Evolutionary conservation across 1,139 yeast genomes (phyloP).

Genomic region (Sugiyamaella paludigena): DNA sequence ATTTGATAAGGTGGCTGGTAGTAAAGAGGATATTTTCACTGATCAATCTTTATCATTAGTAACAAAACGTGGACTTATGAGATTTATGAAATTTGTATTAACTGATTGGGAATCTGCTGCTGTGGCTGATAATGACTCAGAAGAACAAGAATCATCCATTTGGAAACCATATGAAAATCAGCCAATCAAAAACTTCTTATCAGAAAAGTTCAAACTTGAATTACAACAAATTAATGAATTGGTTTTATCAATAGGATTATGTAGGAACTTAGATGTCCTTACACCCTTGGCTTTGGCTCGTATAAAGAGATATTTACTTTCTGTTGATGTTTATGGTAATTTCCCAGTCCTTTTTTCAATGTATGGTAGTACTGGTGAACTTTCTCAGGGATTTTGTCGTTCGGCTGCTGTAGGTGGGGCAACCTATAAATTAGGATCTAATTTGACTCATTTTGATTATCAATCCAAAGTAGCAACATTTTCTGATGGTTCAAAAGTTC

Average conservation of each 20-base stretch:
- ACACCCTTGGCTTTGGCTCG: slow-evolving; percentile 76
- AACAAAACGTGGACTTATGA: slow-evolving; percentile 85
- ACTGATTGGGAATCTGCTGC: slow-evolving; percentile 51
- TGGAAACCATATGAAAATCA: slow-evolving; percentile 56
- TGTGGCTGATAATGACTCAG: slow-evolving; percentile 16
- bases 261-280: slow-evolving; percentile 55
- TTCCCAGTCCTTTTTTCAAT: slow-evolving; percentile 91
- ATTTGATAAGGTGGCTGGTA: slow-evolving; percentile 74
- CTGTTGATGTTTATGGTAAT: slow-evolving; percentile 91
- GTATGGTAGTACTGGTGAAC: slow-evolving; percentile 95
- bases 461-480: slow-evolving; percentile 63
- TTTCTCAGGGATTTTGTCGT: slow-evolving; percentile 95
- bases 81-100: slow-evolving; percentile 83
- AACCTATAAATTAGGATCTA: slow-evolving; percentile 62
- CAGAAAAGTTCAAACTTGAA: slow-evolving; percentile 65
- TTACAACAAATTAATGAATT: slow-evolving; percentile 76
- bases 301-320: slow-evolving; percentile 75
- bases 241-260: slow-evolving; percentile 80
- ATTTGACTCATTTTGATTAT: slow-evolving; percentile 61
- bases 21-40: slow-evolving; percentile 92
- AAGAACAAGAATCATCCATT: slow-evolving; percentile 28
- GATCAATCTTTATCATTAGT: slow-evolving; percentile 74
- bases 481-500: slow-evolving; percentile 71
- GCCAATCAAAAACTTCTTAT: slow-evolving; percentile 59
- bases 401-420: slow-evolving; percentile 99